Base-by-base conservation (phyloP, 768 basidiomycete species). In the Agrocybe praecox region DNA sequence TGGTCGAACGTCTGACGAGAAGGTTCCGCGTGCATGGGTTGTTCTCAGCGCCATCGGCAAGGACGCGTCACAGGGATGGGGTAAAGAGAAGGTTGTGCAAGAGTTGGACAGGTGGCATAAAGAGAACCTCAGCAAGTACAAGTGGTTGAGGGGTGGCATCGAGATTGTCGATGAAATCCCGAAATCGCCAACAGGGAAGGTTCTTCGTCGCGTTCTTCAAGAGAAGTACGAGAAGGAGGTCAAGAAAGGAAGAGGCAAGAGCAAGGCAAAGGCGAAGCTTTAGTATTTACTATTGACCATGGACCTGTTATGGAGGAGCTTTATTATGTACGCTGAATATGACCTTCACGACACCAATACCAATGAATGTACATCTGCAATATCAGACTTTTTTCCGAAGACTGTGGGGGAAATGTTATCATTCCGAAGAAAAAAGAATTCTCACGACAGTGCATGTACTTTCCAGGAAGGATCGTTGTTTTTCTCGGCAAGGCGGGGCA, bases 1-100 rank as follows among this genome's bases (percentile, higher is more conserved):
- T 12, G 88, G 85, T 0, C 85, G 87, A 2, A 86, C 86, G 0
- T 75, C 77, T 0, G 89, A 91, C 64, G 91, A 92, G 72, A 85
- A 84, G 62, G 77, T 88, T 1, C 90, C 91, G 0, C 82, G 86
- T 1, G 92, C 92, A 1, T 93, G 91, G 91, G 64, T 93, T 43
- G 88, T 92, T 0, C 71, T 92, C 7, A 88, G 84, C 54, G 59
- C 72, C 0, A 64, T 66, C 1, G 91, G 92, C 7, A 79, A 52
- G 19, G 53, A 52, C 33, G 40, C 26, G 12, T 34, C 45, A 2
- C 51, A 77, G 63, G 74, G 71, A 43, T 63, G 76, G 5, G 87
- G 88, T 9, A 67, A 67, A 0, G 61, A 60, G 6, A 69, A 64
- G 36, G 80, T 78, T 7, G 64, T 80, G 2, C 69, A 72, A 48